phyloP scores from a whole-genome alignment of 805 yeast species.

The Nakazawaea ernobii region DNA sequence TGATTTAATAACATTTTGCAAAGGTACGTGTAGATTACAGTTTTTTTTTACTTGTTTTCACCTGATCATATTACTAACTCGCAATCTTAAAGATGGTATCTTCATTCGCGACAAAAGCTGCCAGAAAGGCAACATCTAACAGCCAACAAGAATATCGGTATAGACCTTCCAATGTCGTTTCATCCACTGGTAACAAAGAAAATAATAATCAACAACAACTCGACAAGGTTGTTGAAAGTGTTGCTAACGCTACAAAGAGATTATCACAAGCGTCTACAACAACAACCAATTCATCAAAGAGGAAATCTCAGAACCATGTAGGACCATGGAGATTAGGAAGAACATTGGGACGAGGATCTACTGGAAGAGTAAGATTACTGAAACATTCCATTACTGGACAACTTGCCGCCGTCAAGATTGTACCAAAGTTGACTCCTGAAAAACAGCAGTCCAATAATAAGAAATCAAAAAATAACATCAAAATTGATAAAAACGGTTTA shows the following conservation, averaged over 20 bases:
- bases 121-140: slow-evolving; percentile 2
- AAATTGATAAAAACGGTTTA: slow-evolving; percentile 45
- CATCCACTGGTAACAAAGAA: slow-evolving; percentile 5
- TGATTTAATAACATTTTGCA: too few relatives aligned
- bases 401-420: slow-evolving; percentile 94
- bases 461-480: slow-evolving; percentile 28
- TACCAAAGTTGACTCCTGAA: slow-evolving; percentile 74
- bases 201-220: slow-evolving; percentile 47
- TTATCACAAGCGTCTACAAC: slow-evolving; percentile 14
- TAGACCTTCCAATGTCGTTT: slow-evolving; percentile 1
- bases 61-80: not conserved
- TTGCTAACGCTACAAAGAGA: slow-evolving; percentile 30
- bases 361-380: slow-evolving; percentile 92
- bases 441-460: slow-evolving; percentile 23
- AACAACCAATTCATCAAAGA: slow-evolving; percentile 24
- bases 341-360: slow-evolving; percentile 93
- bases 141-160: not conserved
- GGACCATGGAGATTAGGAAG: slow-evolving; percentile 98
- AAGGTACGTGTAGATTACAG: too few relatives aligned
- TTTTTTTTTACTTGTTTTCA: not conserved
- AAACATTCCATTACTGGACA: slow-evolving; percentile 79
- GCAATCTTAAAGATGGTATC: not conserved
- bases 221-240: slow-evolving; percentile 37
- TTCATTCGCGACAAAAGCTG: slow-evolving; percentile 10
- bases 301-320: slow-evolving; percentile 41